Evolutionary conservation across 495 filamentous ascomycete species (phyloP).

Genomic region (Penicillium dipodomyicola): DNA sequence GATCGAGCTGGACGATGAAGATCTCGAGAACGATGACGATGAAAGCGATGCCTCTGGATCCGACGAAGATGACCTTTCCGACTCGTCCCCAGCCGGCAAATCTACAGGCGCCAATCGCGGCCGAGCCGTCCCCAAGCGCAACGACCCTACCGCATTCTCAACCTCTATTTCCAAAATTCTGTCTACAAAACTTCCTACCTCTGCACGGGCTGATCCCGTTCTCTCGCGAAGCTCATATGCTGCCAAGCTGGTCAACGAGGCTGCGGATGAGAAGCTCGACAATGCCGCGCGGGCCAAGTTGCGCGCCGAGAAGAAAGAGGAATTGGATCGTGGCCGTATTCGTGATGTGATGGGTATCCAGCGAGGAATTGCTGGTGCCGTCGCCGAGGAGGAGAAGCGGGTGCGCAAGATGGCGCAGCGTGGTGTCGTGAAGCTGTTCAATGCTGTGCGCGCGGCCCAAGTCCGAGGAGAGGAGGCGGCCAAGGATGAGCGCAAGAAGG

Average conservation of each 20-base stretch:
- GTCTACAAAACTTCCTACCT: slow-evolving; percentile 74
- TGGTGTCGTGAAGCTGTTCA: slow-evolving; percentile 92
- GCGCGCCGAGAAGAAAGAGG: slow-evolving; percentile 75
- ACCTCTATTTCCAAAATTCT: slow-evolving; percentile 91
- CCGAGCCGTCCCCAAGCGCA: slow-evolving; percentile 60
- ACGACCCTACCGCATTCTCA: slow-evolving; percentile 87
- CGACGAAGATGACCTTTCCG: slow-evolving; percentile 23
- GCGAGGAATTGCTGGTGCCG: slow-evolving; percentile 45
- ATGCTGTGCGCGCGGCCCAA: slow-evolving; percentile 89
- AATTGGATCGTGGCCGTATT: slow-evolving; percentile 82
- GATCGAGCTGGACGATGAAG: slow-evolving; percentile 33
- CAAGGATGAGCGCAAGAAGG: slow-evolving; percentile 62
- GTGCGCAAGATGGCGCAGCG: slow-evolving; percentile 83
- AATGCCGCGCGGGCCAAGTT: slow-evolving; percentile 73
- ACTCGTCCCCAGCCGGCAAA: slow-evolving; percentile 17
- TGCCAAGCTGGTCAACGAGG: slow-evolving; percentile 59
- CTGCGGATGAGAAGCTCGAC: slow-evolving; percentile 74
- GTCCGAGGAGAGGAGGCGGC: slow-evolving; percentile 76
- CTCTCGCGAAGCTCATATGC: slow-evolving; percentile 74
- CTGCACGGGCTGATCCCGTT: slow-evolving; percentile 81
- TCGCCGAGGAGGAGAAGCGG: slow-evolving; percentile 74
- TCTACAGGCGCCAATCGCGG: slow-evolving; percentile 22
- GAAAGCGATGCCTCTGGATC: slow-evolving; percentile 31
- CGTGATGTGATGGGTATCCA: slow-evolving; percentile 72
- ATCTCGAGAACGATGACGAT: slow-evolving; percentile 36